phyloP scores from a whole-genome alignment of 2,329 filamentous ascomycete species.

The Phaeophleospora eucalypticola region DNA sequence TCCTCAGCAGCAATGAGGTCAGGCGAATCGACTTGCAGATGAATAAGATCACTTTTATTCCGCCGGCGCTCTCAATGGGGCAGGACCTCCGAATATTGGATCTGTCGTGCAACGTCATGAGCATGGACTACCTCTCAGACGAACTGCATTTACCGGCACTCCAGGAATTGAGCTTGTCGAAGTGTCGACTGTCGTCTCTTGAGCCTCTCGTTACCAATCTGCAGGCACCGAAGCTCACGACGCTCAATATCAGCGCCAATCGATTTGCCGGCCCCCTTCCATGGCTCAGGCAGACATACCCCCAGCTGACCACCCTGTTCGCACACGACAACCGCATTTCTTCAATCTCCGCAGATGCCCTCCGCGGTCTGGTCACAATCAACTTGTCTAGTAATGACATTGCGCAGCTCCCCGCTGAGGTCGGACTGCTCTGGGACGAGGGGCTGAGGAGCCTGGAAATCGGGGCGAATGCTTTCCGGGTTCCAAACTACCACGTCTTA shows the following conservation, averaged over 20 bases:
- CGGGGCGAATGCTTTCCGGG: conserved; percentile 79
- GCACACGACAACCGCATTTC: conserved; percentile 75
- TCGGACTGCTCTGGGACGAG: conserved; percentile 70
- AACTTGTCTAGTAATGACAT: conserved; percentile 86
- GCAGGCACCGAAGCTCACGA: conserved; percentile 68
- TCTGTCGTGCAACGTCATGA: conserved; percentile 39
- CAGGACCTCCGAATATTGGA: conserved; percentile 57
- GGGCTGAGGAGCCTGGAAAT: conserved; percentile 68
- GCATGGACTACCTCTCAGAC: conserved; percentile 64
- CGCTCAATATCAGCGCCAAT: conserved; percentile 78
- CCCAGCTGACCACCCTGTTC: conserved; percentile 65
- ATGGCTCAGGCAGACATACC: conserved; percentile 62
- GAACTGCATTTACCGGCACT: conserved; percentile 60
- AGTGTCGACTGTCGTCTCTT: conserved; percentile 69
- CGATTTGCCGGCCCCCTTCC: conserved; percentile 68
- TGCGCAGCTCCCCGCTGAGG: conserved; percentile 69
- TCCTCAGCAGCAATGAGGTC: conserved; percentile 46
- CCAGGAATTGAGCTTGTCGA: conserved; percentile 69
- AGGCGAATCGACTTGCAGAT: conserved; percentile 66
- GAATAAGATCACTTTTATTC: conserved; percentile 69
- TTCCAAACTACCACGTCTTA: conserved; percentile 78
- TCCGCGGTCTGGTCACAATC: conserved; percentile 69
- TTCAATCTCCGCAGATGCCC: conserved; percentile 62
- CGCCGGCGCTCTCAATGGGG: conserved; percentile 65
- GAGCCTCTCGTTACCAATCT: conserved; percentile 62